A percentile compares a stretch with the other conserved stretches of the same genome.
These are phyloP conservation scores for Podosphaera aphanis DNA, from an alignment of 2,329 filamentous ascomycete species.

Conservation along the genomic window DNA sequence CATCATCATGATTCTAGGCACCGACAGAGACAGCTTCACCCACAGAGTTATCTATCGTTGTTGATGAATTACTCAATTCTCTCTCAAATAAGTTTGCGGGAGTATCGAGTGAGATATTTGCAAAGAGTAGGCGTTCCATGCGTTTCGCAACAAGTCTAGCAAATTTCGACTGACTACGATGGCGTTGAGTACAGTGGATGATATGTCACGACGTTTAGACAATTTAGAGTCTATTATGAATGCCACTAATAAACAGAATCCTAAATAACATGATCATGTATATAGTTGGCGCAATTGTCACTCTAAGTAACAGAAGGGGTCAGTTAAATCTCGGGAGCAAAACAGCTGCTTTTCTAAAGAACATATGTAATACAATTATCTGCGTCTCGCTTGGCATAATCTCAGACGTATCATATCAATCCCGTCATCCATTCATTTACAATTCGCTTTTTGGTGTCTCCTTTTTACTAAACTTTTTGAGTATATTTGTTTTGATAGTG, in stretches of 20 bases:
- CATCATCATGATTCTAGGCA: conserved; percentile 7
- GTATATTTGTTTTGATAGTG: conserved; percentile 65
- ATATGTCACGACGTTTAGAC: conserved; percentile 73
- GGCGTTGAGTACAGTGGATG: conserved; percentile 49
- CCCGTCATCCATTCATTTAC: conserved; percentile 2
- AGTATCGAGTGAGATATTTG: conserved; percentile 67
- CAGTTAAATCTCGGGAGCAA: no score
- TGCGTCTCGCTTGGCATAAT: neutral
- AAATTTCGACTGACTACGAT: neutral
- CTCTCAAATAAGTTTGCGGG: conserved; percentile 66
- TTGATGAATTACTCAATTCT: conserved; percentile 70
- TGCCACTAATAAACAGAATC: conserved; percentile 4
- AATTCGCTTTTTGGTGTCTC: conserved; percentile 20
- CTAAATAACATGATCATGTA: neutral
- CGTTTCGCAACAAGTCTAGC: neutral
- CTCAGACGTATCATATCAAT: conserved; percentile 1
- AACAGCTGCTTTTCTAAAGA: no score
- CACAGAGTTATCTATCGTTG: conserved; percentile 24
- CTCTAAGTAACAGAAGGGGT: no score
- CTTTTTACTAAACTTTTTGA: conserved; percentile 50
- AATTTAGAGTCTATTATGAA: conserved; percentile 31
- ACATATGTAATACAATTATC: neutral
- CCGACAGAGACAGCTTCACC: conserved; percentile 11
- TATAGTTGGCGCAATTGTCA: no score
- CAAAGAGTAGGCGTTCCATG: conserved; percentile 40